phyloP scores from a whole-genome alignment of 2,329 filamentous ascomycete genomes.

The Colletotrichum sp. region DNA sequence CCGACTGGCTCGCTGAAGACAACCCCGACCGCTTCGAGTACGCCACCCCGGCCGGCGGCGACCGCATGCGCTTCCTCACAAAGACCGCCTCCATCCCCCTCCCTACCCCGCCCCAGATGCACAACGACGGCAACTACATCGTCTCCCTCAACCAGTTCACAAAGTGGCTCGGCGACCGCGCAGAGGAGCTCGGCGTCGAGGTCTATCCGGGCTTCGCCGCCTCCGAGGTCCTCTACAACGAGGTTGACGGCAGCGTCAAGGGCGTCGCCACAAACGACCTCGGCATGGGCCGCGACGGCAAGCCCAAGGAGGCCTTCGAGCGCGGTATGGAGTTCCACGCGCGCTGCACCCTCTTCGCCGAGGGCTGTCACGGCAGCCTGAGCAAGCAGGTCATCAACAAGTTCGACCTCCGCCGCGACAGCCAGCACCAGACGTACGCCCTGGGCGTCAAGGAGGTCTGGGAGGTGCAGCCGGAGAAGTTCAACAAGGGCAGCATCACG shows the following conservation, averaged over 20 bases:
- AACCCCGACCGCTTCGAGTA: slow-evolving; percentile 89
- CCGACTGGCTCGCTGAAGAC: slow-evolving; percentile 89
- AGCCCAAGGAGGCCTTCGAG: slow-evolving; percentile 89
- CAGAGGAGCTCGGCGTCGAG: slow-evolving; percentile 96
- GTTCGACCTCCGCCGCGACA: slow-evolving; percentile 87
- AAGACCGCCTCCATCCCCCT: slow-evolving; percentile 79
- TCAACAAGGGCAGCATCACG: slow-evolving; percentile 81
- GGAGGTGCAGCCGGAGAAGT: slow-evolving; percentile 94
- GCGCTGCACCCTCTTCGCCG: slow-evolving; percentile 86
- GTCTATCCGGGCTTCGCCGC: slow-evolving; percentile 96
- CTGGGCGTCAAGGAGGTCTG: slow-evolving; percentile 96
- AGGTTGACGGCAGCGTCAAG: slow-evolving; percentile 83
- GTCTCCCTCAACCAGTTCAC: slow-evolving; percentile 93
- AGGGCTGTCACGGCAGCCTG: slow-evolving; percentile 95
- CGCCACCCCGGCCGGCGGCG: slow-evolving; percentile 81
- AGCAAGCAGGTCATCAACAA: slow-evolving; percentile 96
- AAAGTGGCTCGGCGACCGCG: slow-evolving; percentile 94
- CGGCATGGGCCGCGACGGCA: slow-evolving; percentile 81
- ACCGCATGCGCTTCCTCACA: slow-evolving; percentile 95
- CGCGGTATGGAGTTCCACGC: slow-evolving; percentile 99
- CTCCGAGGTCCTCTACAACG: slow-evolving; percentile 85
- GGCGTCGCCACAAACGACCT: slow-evolving; percentile 97
- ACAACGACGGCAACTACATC: slow-evolving; percentile 98
- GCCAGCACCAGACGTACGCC: slow-evolving; percentile 93
- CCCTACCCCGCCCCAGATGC: slow-evolving; percentile 94